phyloP scores from a whole-genome alignment of 768 basidiomycete genomes.

The Cystobasidium ongulense region DNA sequence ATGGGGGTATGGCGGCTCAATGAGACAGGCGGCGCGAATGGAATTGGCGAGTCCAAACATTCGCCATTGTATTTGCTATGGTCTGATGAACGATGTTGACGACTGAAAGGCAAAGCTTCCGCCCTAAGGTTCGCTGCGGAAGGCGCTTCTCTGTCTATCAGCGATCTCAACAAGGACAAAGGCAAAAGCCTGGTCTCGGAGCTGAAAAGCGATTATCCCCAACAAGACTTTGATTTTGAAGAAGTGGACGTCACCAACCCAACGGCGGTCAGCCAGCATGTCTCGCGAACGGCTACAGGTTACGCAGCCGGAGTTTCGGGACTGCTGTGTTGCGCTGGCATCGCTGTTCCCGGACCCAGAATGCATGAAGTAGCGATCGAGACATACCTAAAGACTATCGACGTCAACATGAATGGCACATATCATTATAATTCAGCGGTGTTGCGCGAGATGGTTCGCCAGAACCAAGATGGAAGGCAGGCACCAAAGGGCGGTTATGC shows the following conservation, averaged over 20 bases:
- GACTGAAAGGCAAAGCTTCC: background rate
- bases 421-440: background rate
- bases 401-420: slow-evolving; percentile 5
- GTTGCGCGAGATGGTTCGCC: background rate
- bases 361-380: background rate
- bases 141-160: slow-evolving; percentile 5
- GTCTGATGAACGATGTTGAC: background rate
- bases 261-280: background rate
- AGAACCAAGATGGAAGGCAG: background rate
- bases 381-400: background rate
- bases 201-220: background rate
- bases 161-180: background rate
- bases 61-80: background rate
- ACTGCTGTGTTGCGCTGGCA: background rate
- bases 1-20: too few species aligned
- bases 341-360: background rate
- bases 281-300: background rate
- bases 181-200: background rate
- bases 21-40: slow-evolving; percentile 5
- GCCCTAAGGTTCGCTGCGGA: background rate
- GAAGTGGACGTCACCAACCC: background rate
- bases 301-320: background rate
- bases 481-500: background rate
- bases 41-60: background rate
- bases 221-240: slow-evolving; percentile 3